These are phyloP conservation scores for Solanum hybrid DNA, from an alignment of 305 asterid genomes.

Conservation along the genomic window DNA sequence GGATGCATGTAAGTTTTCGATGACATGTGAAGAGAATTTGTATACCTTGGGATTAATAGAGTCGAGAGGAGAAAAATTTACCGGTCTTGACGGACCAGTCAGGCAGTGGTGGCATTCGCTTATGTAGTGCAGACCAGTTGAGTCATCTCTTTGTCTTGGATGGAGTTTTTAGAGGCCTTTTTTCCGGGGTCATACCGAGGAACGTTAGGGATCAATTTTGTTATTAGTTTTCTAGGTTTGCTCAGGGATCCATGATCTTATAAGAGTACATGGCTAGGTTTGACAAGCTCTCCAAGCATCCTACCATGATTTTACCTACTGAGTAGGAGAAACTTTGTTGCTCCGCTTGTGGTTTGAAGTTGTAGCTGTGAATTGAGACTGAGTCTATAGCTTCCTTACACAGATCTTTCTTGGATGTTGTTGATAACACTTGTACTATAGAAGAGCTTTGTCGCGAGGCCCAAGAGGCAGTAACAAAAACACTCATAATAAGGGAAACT, in stretches of 20 bases:
- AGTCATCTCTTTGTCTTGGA: neutral
- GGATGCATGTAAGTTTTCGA: neutral
- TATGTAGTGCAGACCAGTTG: neutral
- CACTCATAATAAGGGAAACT: neutral
- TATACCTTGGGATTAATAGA: neutral
- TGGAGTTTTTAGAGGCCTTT: neutral
- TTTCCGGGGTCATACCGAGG: neutral
- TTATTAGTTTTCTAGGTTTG: neutral
- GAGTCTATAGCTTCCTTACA: neutral
- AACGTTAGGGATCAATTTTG: neutral
- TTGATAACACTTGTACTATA: neutral
- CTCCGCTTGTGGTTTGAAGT: neutral
- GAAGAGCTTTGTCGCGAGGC: neutral
- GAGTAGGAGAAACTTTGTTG: neutral
- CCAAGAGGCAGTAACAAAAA: neutral
- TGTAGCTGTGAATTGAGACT: neutral
- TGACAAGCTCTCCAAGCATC: neutral
- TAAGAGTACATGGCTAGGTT: neutral
- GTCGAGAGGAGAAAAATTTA: neutral
- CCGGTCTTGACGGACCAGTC: fast-evolving
- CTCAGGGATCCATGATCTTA: neutral
- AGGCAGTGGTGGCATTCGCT: neutral
- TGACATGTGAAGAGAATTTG: neutral
- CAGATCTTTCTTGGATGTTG: neutral
- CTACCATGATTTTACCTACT: neutral